Base-by-base conservation (phyloP, 441 rosid genomes). In the Bocquillonia castaneifolia region DNA sequence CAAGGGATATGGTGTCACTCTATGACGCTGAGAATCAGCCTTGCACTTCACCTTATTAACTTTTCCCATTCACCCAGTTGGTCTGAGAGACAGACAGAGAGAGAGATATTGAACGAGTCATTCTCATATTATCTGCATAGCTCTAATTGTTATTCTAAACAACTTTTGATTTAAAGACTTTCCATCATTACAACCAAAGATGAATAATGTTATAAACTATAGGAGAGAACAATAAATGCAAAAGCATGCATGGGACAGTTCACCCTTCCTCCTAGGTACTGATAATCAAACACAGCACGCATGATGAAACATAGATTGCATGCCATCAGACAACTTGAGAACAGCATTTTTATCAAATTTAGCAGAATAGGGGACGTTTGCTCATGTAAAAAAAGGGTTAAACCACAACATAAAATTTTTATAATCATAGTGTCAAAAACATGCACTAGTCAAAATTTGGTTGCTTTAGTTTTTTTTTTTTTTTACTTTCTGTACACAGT, bases 61-160 rank as follows among this genome's bases (percentile, higher is more conserved):
- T 82, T 82, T 89, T 20, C 78, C 88, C 97, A 89, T 89, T 73
- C 62, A 71, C 39, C 68, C 18, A 65, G 34, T 39, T 31, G 51
- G 78, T 72, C 89, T 80, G 69, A 32, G 55, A 39, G 44, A 34
- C 51, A 40, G 69, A 32, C 55, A 39, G 44, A 34, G 55, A 40
- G n/a, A 64, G 56, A 26, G 53, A 25, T 57, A 25, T 45, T 59
- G 60, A 60, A 59, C 56, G 40, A 74, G 22, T 65, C 42, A 29
- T 45, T 47, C 15, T 28, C 34, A 25, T 31, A 17, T 25, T 39
- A 32, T 14, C 12, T 48, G 9, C 44, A 55, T 22, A 23, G 29
- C 31, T 20, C 5, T 20, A 48, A 34, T 34, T 9, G 36, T 18
- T 37, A 61, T 39, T 40, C 51, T 22, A 39, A 48, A 44, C 4